Percentiles rank a stretch among this genome's conserved stretches.
Evolutionary conservation across 495 filamentous ascomycete species (phyloP).

Genomic region (Lasiosphaeria ovina): DNA sequence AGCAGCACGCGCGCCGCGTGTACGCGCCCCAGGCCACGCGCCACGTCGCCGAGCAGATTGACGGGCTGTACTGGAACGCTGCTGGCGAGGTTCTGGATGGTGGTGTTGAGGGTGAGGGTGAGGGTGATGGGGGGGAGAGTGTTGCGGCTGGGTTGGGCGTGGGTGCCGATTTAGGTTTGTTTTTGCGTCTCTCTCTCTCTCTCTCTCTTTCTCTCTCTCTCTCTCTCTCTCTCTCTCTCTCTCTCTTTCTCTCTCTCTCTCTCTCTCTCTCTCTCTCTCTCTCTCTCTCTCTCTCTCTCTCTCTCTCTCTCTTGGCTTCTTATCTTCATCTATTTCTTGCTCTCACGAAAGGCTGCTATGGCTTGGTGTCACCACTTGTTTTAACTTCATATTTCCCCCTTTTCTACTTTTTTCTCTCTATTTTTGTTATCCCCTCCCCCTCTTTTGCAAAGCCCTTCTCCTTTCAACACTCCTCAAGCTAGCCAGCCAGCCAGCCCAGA

Average conservation of each 20-base stretch:
- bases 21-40: slow-evolving; percentile 74
- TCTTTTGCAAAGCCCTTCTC: too few relatives aligned
- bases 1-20: slow-evolving; percentile 67
- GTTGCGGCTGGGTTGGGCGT: slow-evolving; percentile 20
- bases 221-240: neutral
- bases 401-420: too few relatives aligned
- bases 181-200: slow-evolving; percentile 19
- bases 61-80: slow-evolving; percentile 64
- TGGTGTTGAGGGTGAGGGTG: slow-evolving; percentile 32
- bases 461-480: too few relatives aligned
- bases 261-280: slow-evolving; percentile 17
- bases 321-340: too few relatives aligned
- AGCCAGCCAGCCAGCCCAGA: too few relatives aligned
- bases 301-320: too few relatives aligned
- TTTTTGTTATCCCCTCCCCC: too few relatives aligned
- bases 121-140: slow-evolving; percentile 38
- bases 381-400: too few relatives aligned
- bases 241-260: too few relatives aligned
- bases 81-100: slow-evolving; percentile 40
- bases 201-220: slow-evolving; percentile 19
- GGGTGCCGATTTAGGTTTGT: slow-evolving; percentile 40
- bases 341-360: too few relatives aligned
- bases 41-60: slow-evolving; percentile 80
- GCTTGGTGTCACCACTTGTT: too few relatives aligned
- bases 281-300: slow-evolving; percentile 18